A percentile compares a stretch with the other conserved stretches of the same genome.
phyloP scores from a whole-genome alignment of 139 green algal species.

The Chlamydomonas sp. region DNA sequence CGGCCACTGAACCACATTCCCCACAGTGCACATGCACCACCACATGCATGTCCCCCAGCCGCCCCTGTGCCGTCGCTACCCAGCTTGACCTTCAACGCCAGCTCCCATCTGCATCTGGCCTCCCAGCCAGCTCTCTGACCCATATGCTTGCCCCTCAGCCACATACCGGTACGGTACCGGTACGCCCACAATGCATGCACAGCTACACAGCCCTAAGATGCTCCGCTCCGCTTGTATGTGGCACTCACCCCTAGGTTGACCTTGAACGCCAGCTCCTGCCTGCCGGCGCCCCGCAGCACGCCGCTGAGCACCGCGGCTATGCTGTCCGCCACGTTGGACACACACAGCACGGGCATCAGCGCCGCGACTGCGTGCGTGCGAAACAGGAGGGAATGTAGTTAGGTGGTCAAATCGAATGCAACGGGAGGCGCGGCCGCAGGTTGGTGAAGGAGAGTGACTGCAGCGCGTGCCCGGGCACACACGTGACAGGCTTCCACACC shows the following conservation, averaged over 20 bases:
- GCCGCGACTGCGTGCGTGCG: background rate
- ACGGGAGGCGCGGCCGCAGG: background rate
- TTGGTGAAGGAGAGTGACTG: too few relatives aligned
- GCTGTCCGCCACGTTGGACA: constrained; percentile 30
- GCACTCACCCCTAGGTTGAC: constrained; percentile 13
- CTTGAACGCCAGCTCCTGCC: constrained; percentile 38
- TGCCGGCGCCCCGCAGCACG: constrained; percentile 34
- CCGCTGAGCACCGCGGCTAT: constrained; percentile 16
- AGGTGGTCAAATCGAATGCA: background rate
- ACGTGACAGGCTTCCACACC: too few relatives aligned
- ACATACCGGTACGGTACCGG: too few relatives aligned
- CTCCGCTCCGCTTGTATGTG: background rate
- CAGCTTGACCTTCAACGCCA: too few relatives aligned
- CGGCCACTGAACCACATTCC: too few relatives aligned
- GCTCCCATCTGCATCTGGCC: too few relatives aligned
- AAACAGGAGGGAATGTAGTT: background rate
- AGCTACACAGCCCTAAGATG: too few relatives aligned
- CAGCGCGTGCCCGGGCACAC: too few relatives aligned
- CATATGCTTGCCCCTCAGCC: background rate
- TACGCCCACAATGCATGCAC: background rate
- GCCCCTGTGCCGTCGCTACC: too few relatives aligned
- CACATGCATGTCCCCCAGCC: too few relatives aligned
- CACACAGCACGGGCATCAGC: constrained; percentile 28
- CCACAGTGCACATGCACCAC: too few relatives aligned
- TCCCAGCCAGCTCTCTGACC: too few relatives aligned